phyloP scores from a whole-genome alignment of 2,329 filamentous ascomycete genomes.

The Fusarium nodosum region DNA sequence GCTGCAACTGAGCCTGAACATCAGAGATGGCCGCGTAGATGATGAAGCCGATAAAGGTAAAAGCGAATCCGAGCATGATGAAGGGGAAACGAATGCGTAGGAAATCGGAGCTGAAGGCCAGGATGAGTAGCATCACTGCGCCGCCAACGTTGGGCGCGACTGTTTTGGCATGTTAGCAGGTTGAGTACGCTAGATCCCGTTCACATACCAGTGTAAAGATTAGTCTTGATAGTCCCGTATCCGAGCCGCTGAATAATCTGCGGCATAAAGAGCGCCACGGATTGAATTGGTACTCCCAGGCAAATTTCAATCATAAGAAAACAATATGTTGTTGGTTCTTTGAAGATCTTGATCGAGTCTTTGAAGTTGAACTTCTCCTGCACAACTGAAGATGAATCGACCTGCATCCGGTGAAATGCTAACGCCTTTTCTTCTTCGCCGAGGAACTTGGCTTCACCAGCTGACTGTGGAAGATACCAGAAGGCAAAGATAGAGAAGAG shows the following conservation, averaged over 20 bases:
- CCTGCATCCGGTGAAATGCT: slow-evolving; percentile 20
- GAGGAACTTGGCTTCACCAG: slow-evolving; percentile 15
- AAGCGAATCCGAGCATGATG: slow-evolving; percentile 21
- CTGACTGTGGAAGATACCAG: slow-evolving; percentile 22
- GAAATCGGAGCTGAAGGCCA: slow-evolving; percentile 20
- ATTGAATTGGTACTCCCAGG: slow-evolving; percentile 20
- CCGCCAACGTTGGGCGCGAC: slow-evolving; percentile 18
- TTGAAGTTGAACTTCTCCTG: slow-evolving; percentile 24
- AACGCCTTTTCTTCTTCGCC: slow-evolving; percentile 19
- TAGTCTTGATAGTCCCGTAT: slow-evolving; percentile 16
- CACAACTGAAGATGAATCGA: slow-evolving; percentile 20
- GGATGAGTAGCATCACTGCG: slow-evolving; percentile 21
- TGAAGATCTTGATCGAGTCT: slow-evolving; percentile 30
- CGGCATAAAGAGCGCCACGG: slow-evolving; percentile 21
- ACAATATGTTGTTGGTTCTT: slow-evolving; percentile 20
- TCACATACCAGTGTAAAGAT: slow-evolving; percentile 18
- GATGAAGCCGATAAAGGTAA: slow-evolving; percentile 18
- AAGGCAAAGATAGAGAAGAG: slow-evolving; percentile 23
- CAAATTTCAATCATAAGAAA: slow-evolving; percentile 29
- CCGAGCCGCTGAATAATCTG: slow-evolving; percentile 21
- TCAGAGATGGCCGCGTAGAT: slow-evolving; percentile 27
- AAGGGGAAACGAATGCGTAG: slow-evolving; percentile 15
- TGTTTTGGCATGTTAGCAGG: not conserved
- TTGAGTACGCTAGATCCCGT: rapidly evolving
- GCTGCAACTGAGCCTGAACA: slow-evolving; percentile 8